phyloP scores from a whole-genome alignment of 805 yeast species.

The Ogataea henricii region DNA sequence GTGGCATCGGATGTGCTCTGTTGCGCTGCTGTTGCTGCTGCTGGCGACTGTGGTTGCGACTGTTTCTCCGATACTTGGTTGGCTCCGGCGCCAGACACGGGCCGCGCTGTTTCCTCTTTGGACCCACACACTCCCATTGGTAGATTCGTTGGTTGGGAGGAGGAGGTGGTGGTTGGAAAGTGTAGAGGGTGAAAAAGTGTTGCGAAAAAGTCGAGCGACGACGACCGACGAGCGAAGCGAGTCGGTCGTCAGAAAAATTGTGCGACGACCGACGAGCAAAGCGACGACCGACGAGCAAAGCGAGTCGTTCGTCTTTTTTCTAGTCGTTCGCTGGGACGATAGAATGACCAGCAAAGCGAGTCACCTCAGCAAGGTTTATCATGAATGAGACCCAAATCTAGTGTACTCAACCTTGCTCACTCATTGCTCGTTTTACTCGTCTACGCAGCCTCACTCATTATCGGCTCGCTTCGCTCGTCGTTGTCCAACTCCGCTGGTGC shows the following conservation, averaged over 20 bases:
- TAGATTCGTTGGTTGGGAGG: too few species aligned
- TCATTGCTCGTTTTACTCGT: too few species aligned
- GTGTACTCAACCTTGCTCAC: too few species aligned
- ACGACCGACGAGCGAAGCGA: background rate
- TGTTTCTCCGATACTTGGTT: slow-evolving; percentile 7
- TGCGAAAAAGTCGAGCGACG: background rate
- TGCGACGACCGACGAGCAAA: background rate
- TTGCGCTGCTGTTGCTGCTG: background rate
- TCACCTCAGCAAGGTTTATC: too few species aligned
- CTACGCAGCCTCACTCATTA: too few species aligned
- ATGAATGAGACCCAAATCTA: too few species aligned
- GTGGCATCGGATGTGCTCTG: background rate
- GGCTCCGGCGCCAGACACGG: background rate
- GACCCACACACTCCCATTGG: slow-evolving; percentile 36
- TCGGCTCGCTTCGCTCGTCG: too few species aligned
- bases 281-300: background rate
- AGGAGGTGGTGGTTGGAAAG: background rate
- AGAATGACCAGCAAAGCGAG: too few species aligned
- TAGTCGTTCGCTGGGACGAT: too few species aligned
- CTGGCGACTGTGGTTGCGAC: background rate
- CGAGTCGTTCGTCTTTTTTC: too few species aligned
- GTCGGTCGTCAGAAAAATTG: too few species aligned
- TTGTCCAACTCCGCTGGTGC: too few species aligned
- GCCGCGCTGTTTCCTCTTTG: slow-evolving; percentile 20
- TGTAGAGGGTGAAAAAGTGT: background rate